These are phyloP conservation scores for Eustoma russellianum DNA, from an alignment of 257 asterid genomes.

Conservation along the genomic window DNA sequence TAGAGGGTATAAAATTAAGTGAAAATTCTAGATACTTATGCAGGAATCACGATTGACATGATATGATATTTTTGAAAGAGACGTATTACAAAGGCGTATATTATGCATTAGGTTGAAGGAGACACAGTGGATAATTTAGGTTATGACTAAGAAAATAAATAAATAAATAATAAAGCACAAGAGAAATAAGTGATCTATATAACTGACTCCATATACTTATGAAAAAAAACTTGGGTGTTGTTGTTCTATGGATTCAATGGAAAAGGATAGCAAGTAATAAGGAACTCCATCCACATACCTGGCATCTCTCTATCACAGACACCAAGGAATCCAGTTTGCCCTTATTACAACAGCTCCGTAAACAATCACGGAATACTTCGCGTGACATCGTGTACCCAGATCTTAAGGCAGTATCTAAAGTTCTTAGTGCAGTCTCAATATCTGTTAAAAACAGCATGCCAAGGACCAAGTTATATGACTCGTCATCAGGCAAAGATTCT, in stretches of 20 bases:
- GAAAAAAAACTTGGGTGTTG: no score
- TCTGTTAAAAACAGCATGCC: constrained; percentile 51
- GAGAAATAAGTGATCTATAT: no score
- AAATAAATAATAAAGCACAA: no score
- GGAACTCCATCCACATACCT: constrained; percentile 35
- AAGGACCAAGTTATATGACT: constrained; percentile 68
- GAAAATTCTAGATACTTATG: no score
- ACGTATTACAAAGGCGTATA: no score
- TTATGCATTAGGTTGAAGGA: no score
- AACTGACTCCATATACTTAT: no score
- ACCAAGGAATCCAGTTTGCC: constrained; percentile 58
- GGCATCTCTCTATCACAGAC: constrained; percentile 78
- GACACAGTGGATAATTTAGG: no score
- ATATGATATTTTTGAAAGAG: no score
- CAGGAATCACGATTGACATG: no score
- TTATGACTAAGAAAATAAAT: no score
- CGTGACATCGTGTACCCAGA: constrained; percentile 56
- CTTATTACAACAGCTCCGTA: constrained; percentile 33
- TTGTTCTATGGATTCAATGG: background rate
- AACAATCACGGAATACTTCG: constrained; percentile 45
- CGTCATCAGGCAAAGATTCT: constrained; percentile 75
- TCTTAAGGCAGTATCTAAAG: constrained; percentile 49
- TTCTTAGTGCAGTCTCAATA: constrained; percentile 61
- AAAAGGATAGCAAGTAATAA: constrained; percentile 8
- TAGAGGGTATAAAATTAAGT: no score